Evolutionary conservation across 345 rosid species (phyloP).

Genomic region (Kernera saxatilis): DNA sequence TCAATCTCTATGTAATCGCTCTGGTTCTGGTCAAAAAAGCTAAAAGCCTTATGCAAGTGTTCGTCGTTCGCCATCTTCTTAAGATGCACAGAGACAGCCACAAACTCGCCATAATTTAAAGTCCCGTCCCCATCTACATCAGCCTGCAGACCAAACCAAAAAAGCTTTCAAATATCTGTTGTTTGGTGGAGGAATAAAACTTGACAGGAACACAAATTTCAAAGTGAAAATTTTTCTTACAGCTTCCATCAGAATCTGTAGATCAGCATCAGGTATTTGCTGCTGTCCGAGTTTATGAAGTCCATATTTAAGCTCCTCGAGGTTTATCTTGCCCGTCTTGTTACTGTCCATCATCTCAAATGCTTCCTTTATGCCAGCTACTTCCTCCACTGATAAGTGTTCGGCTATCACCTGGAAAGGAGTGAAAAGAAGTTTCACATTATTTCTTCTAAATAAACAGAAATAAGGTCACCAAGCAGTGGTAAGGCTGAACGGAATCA

Average conservation of each 20-base stretch:
- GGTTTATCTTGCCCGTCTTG: constrained; percentile 62
- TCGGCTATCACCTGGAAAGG: constrained; percentile 75
- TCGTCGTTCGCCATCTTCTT: constrained; percentile 86
- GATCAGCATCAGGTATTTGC: constrained; percentile 64
- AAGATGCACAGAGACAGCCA: constrained; percentile 77
- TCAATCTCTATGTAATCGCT: constrained; percentile 83
- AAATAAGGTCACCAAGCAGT: background rate
- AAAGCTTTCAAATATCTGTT: background rate
- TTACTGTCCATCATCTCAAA: constrained; percentile 71
- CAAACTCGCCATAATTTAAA: constrained; percentile 80
- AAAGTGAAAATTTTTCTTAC: constrained; percentile 40
- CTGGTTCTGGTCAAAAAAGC: constrained; percentile 69
- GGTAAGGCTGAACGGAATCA: background rate
- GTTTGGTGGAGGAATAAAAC: background rate
- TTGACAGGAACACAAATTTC: background rate
- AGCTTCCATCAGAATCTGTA: constrained; percentile 81
- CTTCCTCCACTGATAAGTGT: constrained; percentile 90
- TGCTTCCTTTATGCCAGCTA: constrained; percentile 83
- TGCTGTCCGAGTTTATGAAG: constrained; percentile 81
- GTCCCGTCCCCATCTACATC: constrained; percentile 82
- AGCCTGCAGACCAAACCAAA: constrained; percentile 45
- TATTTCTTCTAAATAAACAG: background rate
- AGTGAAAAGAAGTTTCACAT: background rate
- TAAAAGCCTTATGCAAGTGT: constrained; percentile 86
- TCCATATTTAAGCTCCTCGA: constrained; percentile 70